Base-by-base conservation (phyloP, 1,284 basidiomycete species). In the Serendipita sp. region DNA sequence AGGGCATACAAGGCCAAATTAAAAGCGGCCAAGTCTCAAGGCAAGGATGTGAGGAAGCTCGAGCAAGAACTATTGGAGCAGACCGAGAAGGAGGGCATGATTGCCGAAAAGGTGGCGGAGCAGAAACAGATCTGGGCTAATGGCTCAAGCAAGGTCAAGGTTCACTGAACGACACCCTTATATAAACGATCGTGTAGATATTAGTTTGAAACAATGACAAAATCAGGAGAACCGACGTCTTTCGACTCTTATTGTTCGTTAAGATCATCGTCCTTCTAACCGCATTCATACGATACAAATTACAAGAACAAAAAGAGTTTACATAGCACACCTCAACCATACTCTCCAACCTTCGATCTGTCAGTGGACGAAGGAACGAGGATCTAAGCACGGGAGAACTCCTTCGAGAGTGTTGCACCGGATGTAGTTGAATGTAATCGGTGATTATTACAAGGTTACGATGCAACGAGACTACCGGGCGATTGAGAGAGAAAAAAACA, bases 1-100 rank as follows among this genome's bases (percentile, higher is more conserved):
- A 82, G 77, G 22, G 83, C 80, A 49, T 91, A 92, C 78, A 82
- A 84, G 68, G 75, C 75, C 50, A 82, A 83, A 43, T 73, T 91
- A 15, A 70, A 71, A 30, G 75, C 74, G 30, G 79, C 77, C 66
- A 79, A 81, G 71, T 80, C 79, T 3, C 65, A 73, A 65, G 66
- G 69, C 44, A 72, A 70, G 47, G 66, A 87, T 67, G 74, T 75
- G 64, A 74, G 73, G 3, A 77, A 74, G 60, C 71, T 82, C 29
- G 86, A 90, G 74, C 74, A 75, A 66, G 76, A 79, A 67, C 72
- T 90, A 62, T 75, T 82, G 66, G 79, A 72, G 0, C 81, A 86
- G 73, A 78, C 81, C 6, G 88, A 91, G 73, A 76, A 76, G 42
- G 88, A 90, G 73, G 90, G 90, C 58, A 70, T 83, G 35, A 76